Evolutionary conservation across 2,329 filamentous ascomycete species (phyloP).

Genomic region (Aspergillus melleus): DNA sequence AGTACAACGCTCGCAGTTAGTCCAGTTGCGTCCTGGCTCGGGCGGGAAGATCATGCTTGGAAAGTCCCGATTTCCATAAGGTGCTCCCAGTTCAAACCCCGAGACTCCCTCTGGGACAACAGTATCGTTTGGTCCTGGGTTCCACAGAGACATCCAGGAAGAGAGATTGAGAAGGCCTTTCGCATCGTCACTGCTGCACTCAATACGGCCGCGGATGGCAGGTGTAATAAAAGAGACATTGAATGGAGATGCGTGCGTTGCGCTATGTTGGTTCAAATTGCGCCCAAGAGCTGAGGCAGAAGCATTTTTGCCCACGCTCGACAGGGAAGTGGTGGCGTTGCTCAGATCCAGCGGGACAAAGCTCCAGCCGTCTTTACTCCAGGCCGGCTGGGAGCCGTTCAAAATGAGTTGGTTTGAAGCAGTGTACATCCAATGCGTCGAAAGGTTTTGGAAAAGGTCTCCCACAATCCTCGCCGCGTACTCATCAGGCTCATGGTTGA

Average conservation of each 20-base stretch:
- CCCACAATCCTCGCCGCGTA: neutral
- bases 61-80: neutral
- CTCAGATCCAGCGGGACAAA: slow-evolving; percentile 1
- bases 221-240: neutral
- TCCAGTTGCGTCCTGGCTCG: neutral
- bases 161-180: neutral
- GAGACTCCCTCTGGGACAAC: neutral
- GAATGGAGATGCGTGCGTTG: neutral
- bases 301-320: neutral
- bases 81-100: neutral
- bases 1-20: neutral
- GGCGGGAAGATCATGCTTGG: slow-evolving; percentile 2
- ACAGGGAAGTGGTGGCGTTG: neutral
- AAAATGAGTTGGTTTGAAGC: slow-evolving; percentile 1
- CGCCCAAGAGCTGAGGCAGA: neutral
- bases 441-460: neutral
- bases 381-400: slow-evolving; percentile 1
- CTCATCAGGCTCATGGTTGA: neutral
- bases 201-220: neutral
- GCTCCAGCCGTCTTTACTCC: slow-evolving; percentile 4
- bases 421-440: slow-evolving; percentile 2
- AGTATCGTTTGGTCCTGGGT: neutral
- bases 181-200: neutral
- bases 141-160: neutral
- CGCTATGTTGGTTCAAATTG: neutral